Conservation (phyloP, 2,329 filamentous ascomycete genomes). For the Incumbomyces lentus region DNA sequence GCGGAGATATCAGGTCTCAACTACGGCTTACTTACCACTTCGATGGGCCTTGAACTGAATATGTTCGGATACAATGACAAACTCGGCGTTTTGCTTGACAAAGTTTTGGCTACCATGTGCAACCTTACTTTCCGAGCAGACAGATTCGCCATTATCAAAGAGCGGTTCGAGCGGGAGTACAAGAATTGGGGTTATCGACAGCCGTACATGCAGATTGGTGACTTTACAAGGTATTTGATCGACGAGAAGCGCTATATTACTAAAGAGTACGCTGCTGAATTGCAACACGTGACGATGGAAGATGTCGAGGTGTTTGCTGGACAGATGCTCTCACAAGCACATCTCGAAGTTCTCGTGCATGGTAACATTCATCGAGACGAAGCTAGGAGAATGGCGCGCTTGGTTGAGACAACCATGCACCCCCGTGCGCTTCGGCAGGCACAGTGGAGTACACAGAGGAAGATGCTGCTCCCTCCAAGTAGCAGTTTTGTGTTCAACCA, state of each 20-base stretch:
- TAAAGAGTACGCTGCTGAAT: conserved; percentile 67
- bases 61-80: conserved; percentile 95
- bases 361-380: conserved; percentile 95
- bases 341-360: conserved; percentile 79
- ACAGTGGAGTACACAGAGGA: conserved; percentile 71
- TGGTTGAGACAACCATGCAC: conserved; percentile 68
- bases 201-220: conserved; percentile 78
- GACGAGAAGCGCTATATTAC: conserved; percentile 67
- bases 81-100: conserved; percentile 77
- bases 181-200: conserved; percentile 82
- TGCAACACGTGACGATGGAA: conserved; percentile 62
- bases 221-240: conserved; percentile 71
- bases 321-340: conserved; percentile 69
- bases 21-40: conserved; percentile 66
- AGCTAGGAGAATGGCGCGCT: conserved; percentile 70
- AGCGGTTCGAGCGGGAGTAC: conserved; percentile 64
- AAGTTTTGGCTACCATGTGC: conserved; percentile 73
- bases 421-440: conserved; percentile 61
- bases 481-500: conserved; percentile 77
- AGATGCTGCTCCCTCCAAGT: conserved; percentile 65
- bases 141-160: conserved; percentile 83
- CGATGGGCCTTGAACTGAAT: conserved; percentile 63
- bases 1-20: conserved; percentile 83
- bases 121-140: conserved; percentile 77
- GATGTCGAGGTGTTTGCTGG: conserved; percentile 69